Base-by-base conservation (phyloP, 495 filamentous ascomycete species). In the Penicillium riverlandense region DNA sequence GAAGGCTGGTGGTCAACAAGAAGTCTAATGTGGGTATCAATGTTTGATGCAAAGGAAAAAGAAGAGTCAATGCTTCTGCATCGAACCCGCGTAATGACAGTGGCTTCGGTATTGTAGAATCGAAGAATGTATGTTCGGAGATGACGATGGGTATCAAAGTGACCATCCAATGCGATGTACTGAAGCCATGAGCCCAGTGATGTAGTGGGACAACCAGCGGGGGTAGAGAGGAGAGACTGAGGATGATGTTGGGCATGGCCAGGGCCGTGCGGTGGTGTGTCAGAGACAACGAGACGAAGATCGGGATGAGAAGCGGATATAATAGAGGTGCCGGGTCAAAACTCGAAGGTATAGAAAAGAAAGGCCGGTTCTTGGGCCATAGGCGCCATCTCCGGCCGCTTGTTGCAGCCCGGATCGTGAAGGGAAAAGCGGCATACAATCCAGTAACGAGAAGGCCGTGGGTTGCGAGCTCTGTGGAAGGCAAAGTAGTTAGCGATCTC, bases 301-400 rank as follows among this genome's bases (percentile, higher is more conserved):
- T 53, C 2, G 92, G 88, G 7, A 95, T 71, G 0, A 84, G 50
- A 1, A 82, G 69, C 2, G 92, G 94, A 54, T 97, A 98, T 13
- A 98, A 69, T 8, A 97, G 67, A 6, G 92, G 88, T 11, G 92
- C 92, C 2, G 89, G 92, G 55, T 98, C 92, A 60, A 97, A 95
- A 22, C 75, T 70, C 10, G 80, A 57, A 1, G 88, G 86, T 12
- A 95, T 68, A 37, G 61, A 78, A 56, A 74, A 68, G 27, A 59
- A 63, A 11, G 54, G 44, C 7, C 58, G 48, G 45, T 53, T 56
- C 8, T 59, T 61, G 27, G 59, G 48, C 45, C 49, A 53, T 12
- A 56, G 38, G 27, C 52, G 58, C 50, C 60, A 59, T 35, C 53
- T 49, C 29, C 59, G 56, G 27, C 55, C 53, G 4, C 45, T 41